Percentiles rank a stretch among this genome's conserved stretches.
Evolutionary conservation across 2,329 filamentous ascomycete species (phyloP).

Genomic region (Raffaelea arxii): DNA sequence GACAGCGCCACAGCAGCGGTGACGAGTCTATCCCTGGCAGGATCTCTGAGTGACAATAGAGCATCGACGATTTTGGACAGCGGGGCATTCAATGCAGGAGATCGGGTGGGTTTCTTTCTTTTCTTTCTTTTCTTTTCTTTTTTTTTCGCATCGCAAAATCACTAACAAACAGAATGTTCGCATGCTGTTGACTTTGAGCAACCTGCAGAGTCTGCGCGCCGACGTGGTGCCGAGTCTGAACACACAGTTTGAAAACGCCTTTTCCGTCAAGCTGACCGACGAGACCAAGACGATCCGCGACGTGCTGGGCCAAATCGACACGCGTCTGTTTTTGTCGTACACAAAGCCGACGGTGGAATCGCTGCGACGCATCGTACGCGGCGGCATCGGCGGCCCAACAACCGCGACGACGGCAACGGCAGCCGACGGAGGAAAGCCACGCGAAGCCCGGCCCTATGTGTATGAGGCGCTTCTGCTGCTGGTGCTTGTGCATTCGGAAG

Average conservation of each 20-base stretch:
- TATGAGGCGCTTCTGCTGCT: constrained; percentile 78
- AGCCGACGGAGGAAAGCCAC: constrained; percentile 47
- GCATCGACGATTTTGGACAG: constrained; percentile 27
- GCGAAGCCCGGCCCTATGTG: constrained; percentile 76
- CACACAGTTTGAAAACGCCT: constrained; percentile 84
- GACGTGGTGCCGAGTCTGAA: constrained; percentile 83
- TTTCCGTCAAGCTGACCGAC: constrained; percentile 88
- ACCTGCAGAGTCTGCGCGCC: constrained; percentile 72
- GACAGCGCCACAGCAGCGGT: constrained; percentile 4
- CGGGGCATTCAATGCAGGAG: constrained; percentile 42
- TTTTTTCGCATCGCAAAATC: background rate
- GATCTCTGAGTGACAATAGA: constrained; percentile 12
- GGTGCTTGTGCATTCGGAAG: constrained; percentile 85
- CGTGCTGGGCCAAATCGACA: constrained; percentile 82
- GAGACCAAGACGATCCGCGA: constrained; percentile 88
- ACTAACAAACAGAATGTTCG: constrained; percentile 59
- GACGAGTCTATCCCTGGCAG: constrained; percentile 5
- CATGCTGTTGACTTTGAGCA: constrained; percentile 88
- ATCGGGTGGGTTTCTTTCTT: constrained; percentile 36
- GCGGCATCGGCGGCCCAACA: constrained; percentile 58
- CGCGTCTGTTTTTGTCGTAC: constrained; percentile 85
- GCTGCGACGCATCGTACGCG: constrained; percentile 59
- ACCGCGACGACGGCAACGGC: constrained; percentile 42
- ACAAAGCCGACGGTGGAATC: constrained; percentile 64
- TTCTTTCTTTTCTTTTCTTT: background rate